Evolutionary conservation across 768 basidiomycete species (phyloP), one percentile per base, ranked within the genome.

Genomic region (Tulasnella sp.): DNA sequence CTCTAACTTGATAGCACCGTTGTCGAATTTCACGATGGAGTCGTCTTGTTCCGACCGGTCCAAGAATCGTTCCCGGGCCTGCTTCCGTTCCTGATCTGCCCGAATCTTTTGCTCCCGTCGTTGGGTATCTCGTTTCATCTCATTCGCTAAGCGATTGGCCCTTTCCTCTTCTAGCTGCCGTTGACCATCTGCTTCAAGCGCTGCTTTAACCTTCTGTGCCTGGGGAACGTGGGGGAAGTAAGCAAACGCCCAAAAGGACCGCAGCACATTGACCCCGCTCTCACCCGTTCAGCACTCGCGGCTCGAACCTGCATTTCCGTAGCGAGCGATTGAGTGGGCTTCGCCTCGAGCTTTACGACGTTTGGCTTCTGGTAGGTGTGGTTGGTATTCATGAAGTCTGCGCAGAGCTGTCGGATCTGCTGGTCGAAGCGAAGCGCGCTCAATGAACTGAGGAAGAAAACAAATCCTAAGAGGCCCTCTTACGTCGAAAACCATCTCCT

Each of bases 401-500:
- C 58, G 42, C 40, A 79, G n/a, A 75, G 42, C 38, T 36, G 58
- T 27, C 38, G 9, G 48, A 81, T 71, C 56, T 76, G 73, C 27
- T 80, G 31, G 76, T 36, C 75, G 24, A 52, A 10, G 34, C 10
- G 74, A 76, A 16, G 34, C 14, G 3, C n/a, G 40, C 75, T n/a
- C 52, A 19, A 36, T 46, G 39, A 31, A 68, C 56, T 1, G 39
- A 27, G 21, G 39, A 34, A n/a, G n/a, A n/a, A n/a, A n/a, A n/a
- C n/a, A n/a, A n/a, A n/a, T n/a, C n/a, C n/a, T n/a, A n/a, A n/a
- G 19, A 24, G 19, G 19, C 39, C 68, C 62, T 84, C 88, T 31
- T 40, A 93, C 93, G 86, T 93, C 89, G 84, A 94, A 93, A 44
- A 94, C 92, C 89, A 93, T 92, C 84, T 93, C 93, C 31, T 89